Evolutionary conservation across 2,329 filamentous ascomycete genomes (phyloP).

Genomic region (Fonsecaea erecta): DNA sequence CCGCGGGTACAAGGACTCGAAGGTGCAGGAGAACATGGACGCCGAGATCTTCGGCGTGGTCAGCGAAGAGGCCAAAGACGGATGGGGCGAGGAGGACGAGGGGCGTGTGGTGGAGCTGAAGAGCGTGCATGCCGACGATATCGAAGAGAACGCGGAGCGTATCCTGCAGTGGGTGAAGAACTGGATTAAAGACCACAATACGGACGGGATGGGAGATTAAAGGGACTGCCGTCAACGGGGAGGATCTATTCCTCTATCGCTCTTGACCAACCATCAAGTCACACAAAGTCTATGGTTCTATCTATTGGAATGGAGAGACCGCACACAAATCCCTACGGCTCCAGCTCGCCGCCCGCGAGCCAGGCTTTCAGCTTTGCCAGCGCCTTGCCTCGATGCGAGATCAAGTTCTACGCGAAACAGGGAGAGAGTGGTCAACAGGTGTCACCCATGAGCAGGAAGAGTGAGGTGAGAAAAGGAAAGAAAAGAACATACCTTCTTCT

Average conservation of each 20-base stretch:
- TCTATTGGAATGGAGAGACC: neutral
- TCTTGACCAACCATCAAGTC: neutral
- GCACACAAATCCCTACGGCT: conserved; percentile 13
- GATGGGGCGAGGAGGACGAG: conserved; percentile 68
- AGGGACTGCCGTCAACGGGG: too few species aligned
- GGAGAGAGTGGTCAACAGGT: neutral
- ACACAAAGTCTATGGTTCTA: neutral
- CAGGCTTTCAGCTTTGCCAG: conserved; percentile 82
- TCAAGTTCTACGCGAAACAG: conserved; percentile 71
- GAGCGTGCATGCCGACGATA: conserved; percentile 80
- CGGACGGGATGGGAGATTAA: conserved; percentile 28
- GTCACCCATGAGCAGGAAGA: neutral
- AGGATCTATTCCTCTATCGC: neutral
- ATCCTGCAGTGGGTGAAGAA: conserved; percentile 79
- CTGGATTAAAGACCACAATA: conserved; percentile 68
- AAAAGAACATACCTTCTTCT: conserved; percentile 72
- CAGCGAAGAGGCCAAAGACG: conserved; percentile 83
- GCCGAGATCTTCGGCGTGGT: conserved; percentile 97
- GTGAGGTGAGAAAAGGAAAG: neutral
- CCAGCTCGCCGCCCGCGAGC: conserved; percentile 60
- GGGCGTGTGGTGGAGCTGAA: conserved; percentile 80
- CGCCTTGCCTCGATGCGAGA: conserved; percentile 90
- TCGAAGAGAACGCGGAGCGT: conserved; percentile 85
- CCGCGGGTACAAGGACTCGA: conserved; percentile 80
- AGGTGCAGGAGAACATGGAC: conserved; percentile 95